Percentiles rank a stretch among this genome's conserved stretches.
Evolutionary conservation across 805 yeast genomes (phyloP).

Genomic region (Myxozyma mucilagina): DNA sequence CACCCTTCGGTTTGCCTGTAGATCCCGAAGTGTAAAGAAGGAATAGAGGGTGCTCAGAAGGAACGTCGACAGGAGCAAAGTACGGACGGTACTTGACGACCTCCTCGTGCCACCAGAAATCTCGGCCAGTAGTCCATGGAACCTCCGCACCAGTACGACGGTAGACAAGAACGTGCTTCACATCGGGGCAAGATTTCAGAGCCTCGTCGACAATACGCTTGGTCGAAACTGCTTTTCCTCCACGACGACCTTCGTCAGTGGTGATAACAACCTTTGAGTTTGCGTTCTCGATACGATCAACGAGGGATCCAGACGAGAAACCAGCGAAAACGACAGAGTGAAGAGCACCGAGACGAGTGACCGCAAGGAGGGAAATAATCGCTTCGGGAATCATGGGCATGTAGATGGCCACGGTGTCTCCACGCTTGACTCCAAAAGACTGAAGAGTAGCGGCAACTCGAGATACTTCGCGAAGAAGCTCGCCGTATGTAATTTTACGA

Average conservation of each 20-base stretch:
- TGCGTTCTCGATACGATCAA: constrained; percentile 88
- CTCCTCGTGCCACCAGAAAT: constrained; percentile 95
- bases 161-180: constrained; percentile 81
- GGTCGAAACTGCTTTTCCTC: constrained; percentile 89
- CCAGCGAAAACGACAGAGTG: constrained; percentile 98
- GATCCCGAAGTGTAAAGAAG: constrained; percentile 96
- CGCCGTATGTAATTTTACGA: constrained; percentile 76
- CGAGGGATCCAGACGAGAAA: constrained; percentile 87
- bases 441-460: constrained; percentile 81
- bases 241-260: constrained; percentile 93
- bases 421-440: constrained; percentile 85
- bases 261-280: constrained; percentile 84
- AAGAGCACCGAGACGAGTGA: constrained; percentile 89
- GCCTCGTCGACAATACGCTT: constrained; percentile 96
- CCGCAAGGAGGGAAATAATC: constrained; percentile 87
- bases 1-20: constrained; percentile 98
- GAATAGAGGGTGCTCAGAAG: constrained; percentile 93
- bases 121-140: constrained; percentile 76
- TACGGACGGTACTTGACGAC: constrained; percentile 76
- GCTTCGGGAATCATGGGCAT: constrained; percentile 99
- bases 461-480: constrained; percentile 79
- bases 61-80: constrained; percentile 82
- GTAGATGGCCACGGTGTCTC: constrained; percentile 95
- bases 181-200: constrained; percentile 64
- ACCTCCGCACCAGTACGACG: constrained; percentile 81